Conservation (phyloP, 176 grass and related monocot species). For the Oryza glaberrima region DNA sequence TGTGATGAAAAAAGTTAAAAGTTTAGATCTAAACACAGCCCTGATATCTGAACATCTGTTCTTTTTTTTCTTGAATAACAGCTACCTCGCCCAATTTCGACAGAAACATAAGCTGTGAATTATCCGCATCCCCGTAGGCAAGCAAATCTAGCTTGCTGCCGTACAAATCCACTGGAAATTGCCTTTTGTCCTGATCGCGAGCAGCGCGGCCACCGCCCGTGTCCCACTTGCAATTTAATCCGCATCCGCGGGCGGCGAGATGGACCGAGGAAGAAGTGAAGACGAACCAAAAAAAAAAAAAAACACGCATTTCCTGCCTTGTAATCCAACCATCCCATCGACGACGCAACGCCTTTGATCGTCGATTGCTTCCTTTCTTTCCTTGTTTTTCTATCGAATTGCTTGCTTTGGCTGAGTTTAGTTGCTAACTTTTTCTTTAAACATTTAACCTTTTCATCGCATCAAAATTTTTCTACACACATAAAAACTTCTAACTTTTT, state of each 20-base stretch:
- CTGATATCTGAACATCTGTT: neutral
- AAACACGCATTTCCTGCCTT: conserved; percentile 19
- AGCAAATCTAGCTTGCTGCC: neutral
- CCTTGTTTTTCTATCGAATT: too few species aligned
- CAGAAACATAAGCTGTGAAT: neutral
- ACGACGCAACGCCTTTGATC: neutral
- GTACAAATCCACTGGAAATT: neutral
- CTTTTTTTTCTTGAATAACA: neutral
- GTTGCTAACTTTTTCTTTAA: too few species aligned
- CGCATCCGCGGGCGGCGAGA: neutral
- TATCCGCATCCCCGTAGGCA: neutral
- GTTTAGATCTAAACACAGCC: too few species aligned
- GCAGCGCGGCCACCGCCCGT: neutral
- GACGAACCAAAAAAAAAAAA: neutral
- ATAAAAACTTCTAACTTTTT: too few species aligned
- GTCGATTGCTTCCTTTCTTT: neutral
- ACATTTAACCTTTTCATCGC: too few species aligned
- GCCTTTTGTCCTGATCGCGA: conserved; percentile 11
- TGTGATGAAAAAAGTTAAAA: too few species aligned
- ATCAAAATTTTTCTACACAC: too few species aligned
- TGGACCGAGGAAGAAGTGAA: neutral
- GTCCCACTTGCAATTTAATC: too few species aligned
- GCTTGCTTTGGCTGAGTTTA: too few species aligned
- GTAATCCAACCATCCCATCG: neutral
- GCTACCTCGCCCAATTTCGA: too few species aligned